Evolutionary conservation across 495 filamentous ascomycete species (phyloP).

Genomic region (Aspergillus olivimuriae): DNA sequence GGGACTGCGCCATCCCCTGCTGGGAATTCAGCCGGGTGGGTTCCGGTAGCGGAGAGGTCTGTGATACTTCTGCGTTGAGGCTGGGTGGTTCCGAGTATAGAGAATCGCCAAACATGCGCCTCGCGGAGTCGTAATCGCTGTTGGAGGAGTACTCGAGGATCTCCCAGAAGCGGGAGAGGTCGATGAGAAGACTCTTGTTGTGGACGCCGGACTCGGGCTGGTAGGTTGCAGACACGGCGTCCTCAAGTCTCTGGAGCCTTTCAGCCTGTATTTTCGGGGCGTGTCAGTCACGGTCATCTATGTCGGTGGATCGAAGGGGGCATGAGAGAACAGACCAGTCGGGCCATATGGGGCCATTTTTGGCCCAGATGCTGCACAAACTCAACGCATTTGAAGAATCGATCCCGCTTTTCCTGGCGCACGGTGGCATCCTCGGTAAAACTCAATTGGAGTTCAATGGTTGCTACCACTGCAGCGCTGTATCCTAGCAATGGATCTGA

Average conservation of each 20-base stretch:
- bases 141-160: slow-evolving; percentile 45
- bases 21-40: slow-evolving; percentile 31
- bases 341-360: slow-evolving; percentile 43
- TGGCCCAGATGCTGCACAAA: slow-evolving; percentile 36
- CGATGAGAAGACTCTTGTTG: slow-evolving; percentile 41
- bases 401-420: slow-evolving; percentile 35
- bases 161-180: slow-evolving; percentile 45
- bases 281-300: not conserved
- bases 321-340: slow-evolving; percentile 26
- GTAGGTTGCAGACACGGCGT: slow-evolving; percentile 41
- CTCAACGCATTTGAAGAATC: slow-evolving; percentile 40
- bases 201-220: slow-evolving; percentile 32
- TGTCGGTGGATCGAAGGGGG: not conserved
- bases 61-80: slow-evolving; percentile 33
- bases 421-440: slow-evolving; percentile 34
- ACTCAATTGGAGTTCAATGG: slow-evolving; percentile 44
- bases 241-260: slow-evolving; percentile 34
- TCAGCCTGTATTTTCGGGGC: slow-evolving; percentile 25
- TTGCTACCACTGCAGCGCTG: slow-evolving; percentile 42
- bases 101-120: slow-evolving; percentile 37
- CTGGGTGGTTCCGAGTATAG: slow-evolving; percentile 22
- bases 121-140: slow-evolving; percentile 33
- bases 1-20: slow-evolving; percentile 13
- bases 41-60: slow-evolving; percentile 39
- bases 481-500: slow-evolving; percentile 45